Percentiles rank a stretch among this genome's conserved stretches.
These are phyloP conservation scores for Neurospora cerealis DNA, from an alignment of 495 filamentous ascomycete genomes.

Conservation along the genomic window DNA sequence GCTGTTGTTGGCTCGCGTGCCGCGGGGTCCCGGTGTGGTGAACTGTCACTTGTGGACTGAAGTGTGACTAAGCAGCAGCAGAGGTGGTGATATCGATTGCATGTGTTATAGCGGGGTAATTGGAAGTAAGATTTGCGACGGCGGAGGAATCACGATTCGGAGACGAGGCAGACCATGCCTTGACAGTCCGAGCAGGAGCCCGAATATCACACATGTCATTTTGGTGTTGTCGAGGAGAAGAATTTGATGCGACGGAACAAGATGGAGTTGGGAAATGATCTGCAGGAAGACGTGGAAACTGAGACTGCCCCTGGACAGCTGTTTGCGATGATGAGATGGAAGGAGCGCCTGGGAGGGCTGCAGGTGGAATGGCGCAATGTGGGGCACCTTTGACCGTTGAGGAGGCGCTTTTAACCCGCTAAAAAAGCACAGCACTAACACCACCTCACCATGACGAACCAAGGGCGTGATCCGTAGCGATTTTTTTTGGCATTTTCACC, in stretches of 20 bases:
- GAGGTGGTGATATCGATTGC: neutral
- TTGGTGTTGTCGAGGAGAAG: neutral
- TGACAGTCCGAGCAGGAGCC: neutral
- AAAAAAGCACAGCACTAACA: neutral
- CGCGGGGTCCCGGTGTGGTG: neutral
- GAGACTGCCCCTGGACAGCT: neutral
- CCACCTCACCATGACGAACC: neutral
- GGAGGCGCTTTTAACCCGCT: neutral
- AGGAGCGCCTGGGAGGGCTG: neutral
- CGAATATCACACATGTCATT: neutral
- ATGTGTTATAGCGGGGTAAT: neutral
- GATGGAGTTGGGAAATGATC: neutral
- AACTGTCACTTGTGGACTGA: neutral
- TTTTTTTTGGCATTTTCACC: too few relatives aligned
- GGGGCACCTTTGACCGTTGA: neutral
- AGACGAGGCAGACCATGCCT: neutral
- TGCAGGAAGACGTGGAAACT: neutral
- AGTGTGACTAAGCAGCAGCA: neutral
- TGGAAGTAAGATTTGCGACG: neutral
- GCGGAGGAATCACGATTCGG: neutral
- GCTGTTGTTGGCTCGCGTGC: neutral
- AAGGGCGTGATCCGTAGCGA: too few relatives aligned
- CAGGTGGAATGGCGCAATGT: neutral
- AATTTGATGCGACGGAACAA: neutral
- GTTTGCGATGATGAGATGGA: neutral